These are phyloP conservation scores for Talaromyces sp. DNA, from an alignment of 2,329 filamentous ascomycete genomes.

Conservation along the genomic window DNA sequence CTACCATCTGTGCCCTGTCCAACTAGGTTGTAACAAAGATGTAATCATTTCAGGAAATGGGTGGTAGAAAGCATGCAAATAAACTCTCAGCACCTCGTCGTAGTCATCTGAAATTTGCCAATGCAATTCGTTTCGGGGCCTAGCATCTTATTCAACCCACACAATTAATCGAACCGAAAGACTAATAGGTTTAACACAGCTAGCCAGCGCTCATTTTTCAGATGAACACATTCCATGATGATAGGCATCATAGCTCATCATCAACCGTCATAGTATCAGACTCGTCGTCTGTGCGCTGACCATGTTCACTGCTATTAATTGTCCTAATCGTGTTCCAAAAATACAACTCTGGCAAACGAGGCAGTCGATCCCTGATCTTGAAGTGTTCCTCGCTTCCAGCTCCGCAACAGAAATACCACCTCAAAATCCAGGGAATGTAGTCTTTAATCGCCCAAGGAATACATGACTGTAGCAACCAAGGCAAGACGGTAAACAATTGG, in stretches of 20 bases:
- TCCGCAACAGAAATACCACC: slow-evolving; percentile 15
- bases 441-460: slow-evolving; percentile 19
- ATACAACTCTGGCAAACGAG: slow-evolving; percentile 2
- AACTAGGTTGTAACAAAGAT: background rate
- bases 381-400: slow-evolving; percentile 1
- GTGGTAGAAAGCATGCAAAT: background rate
- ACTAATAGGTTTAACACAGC: background rate
- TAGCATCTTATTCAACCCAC: background rate
- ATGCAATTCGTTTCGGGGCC: background rate
- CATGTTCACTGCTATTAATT: background rate
- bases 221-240: background rate
- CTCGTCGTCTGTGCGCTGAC: background rate
- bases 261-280: background rate
- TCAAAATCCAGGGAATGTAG: slow-evolving; percentile 12
- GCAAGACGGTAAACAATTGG: slow-evolving; percentile 33
- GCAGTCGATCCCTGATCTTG: background rate
- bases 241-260: background rate
- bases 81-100: background rate
- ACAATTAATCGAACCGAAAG: background rate
- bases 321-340: slow-evolving; percentile 5
- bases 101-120: too few relatives aligned
- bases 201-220: background rate
- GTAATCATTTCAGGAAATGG: background rate
- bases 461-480: slow-evolving; percentile 32
- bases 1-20: background rate